Conservation (phyloP, 1,139 yeast genomes). For the Diutina pseudorugosa region DNA sequence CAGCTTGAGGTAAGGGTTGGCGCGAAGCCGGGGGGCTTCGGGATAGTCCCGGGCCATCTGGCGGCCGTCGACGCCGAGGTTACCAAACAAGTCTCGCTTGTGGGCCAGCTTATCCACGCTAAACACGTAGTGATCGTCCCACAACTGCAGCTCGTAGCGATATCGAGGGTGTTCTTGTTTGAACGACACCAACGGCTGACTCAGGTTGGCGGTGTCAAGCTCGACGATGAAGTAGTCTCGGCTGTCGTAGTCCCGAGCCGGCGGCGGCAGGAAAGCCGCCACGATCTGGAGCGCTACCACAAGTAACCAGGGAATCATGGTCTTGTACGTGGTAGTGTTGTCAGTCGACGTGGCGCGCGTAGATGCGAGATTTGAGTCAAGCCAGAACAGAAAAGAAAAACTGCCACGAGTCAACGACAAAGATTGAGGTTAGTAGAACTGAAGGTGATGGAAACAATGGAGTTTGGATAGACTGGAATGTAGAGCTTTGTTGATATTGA, state of each 20-base stretch:
- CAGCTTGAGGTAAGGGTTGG: conserved; percentile 22
- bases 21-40: conserved; percentile 15
- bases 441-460: too few species aligned
- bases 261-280: not conserved
- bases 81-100: conserved; percentile 25
- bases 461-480: too few species aligned
- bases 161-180: conserved; percentile 9
- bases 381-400: not conserved
- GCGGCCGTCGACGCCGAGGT: conserved; percentile 20
- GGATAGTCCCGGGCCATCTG: conserved; percentile 15
- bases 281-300: conserved; percentile 1
- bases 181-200: conserved; percentile 19
- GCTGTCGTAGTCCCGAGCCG: conserved; percentile 19
- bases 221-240: conserved; percentile 50
- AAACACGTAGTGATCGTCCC: conserved; percentile 51
- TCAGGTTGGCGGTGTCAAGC: conserved; percentile 21
- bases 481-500: too few species aligned
- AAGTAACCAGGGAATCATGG: not conserved
- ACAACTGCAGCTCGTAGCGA: conserved; percentile 43
- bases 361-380: not conserved
- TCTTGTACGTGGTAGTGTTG: not conserved
- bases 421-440: too few species aligned
- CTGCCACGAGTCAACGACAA: not conserved
- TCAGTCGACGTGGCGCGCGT: not conserved
- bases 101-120: conserved; percentile 32